phyloP scores from a whole-genome alignment of 805 yeast species.

The Barnettozyma sucrosica region DNA sequence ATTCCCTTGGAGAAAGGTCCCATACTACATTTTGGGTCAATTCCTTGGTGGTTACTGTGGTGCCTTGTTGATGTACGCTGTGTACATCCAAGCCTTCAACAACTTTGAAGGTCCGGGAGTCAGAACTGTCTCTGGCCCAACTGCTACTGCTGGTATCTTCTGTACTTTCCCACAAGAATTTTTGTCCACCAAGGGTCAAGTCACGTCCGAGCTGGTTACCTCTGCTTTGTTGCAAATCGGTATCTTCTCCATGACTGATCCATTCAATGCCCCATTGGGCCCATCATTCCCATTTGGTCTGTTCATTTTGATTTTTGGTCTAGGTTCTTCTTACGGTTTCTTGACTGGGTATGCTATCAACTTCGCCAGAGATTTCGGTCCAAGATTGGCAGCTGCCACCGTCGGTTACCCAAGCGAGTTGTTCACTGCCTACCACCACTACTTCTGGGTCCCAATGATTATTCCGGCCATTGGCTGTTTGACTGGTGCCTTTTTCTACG shows the following conservation, averaged over 20 bases:
- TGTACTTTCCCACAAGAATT: conserved; percentile 40
- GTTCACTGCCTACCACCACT: conserved; percentile 36
- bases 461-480: conserved; percentile 45
- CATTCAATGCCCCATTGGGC: conserved; percentile 41
- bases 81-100: conserved; percentile 36
- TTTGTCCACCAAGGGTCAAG: conserved; percentile 38
- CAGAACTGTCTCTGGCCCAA: conserved; percentile 25
- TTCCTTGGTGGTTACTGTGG: conserved; percentile 44
- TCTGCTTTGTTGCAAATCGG: conserved; percentile 41
- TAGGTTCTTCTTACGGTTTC: conserved; percentile 45
- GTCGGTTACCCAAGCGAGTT: conserved; percentile 40
- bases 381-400: conserved; percentile 42
- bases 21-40: conserved; percentile 41
- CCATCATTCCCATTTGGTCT: conserved; percentile 43
- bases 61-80: conserved; percentile 40
- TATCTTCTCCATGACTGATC: conserved; percentile 47
- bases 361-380: conserved; percentile 50
- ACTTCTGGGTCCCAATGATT: conserved; percentile 49
- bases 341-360: conserved; percentile 53
- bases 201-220: conserved; percentile 41
- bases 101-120: conserved; percentile 31
- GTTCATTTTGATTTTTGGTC: conserved; percentile 37
- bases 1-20: conserved; percentile 45
- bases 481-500: conserved; percentile 46
- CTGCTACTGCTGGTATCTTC: conserved; percentile 38